phyloP scores from a whole-genome alignment of 2,329 filamentous ascomycete genomes.

The Berkeleyomyces basicola region DNA sequence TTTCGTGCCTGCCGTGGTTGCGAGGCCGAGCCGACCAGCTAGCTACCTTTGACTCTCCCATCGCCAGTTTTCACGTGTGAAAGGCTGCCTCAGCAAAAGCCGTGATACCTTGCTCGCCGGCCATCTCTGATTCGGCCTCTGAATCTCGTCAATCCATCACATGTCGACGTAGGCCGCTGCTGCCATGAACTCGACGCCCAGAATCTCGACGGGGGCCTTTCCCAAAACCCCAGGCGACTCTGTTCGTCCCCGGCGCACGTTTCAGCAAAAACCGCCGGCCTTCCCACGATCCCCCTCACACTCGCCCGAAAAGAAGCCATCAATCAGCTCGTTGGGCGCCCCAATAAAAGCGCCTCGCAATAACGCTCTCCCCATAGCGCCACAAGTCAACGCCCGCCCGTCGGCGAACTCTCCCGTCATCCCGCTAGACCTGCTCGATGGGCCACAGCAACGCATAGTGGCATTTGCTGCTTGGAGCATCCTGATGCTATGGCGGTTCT shows the following conservation, averaged over 20 bases:
- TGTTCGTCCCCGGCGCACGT: slow-evolving; percentile 12
- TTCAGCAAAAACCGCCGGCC: slow-evolving; percentile 7
- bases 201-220: slow-evolving; percentile 12
- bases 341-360: slow-evolving; percentile 7
- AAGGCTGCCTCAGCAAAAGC: not conserved
- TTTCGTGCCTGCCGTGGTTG: not conserved
- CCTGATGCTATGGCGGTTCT: slow-evolving; percentile 68
- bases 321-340: not conserved
- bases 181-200: slow-evolving; percentile 13
- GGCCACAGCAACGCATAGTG: slow-evolving; percentile 80
- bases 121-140: not conserved
- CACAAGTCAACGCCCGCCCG: slow-evolving; percentile 20
- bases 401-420: slow-evolving; percentile 47
- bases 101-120: not conserved
- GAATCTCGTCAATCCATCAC: not conserved
- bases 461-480: slow-evolving; percentile 61
- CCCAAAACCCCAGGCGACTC: slow-evolving; percentile 11
- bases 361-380: slow-evolving; percentile 30
- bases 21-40: not conserved
- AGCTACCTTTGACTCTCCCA: not conserved
- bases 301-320: slow-evolving; percentile 1
- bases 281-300: slow-evolving; percentile 6
- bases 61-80: not conserved
- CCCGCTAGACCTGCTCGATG: slow-evolving; percentile 66
- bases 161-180: slow-evolving; percentile 2